A percentile compares a stretch with the other conserved stretches of the same genome.
These are phyloP conservation scores for Xylaria sp. DNA, from an alignment of 2,329 filamentous ascomycete genomes.

Conservation along the genomic window DNA sequence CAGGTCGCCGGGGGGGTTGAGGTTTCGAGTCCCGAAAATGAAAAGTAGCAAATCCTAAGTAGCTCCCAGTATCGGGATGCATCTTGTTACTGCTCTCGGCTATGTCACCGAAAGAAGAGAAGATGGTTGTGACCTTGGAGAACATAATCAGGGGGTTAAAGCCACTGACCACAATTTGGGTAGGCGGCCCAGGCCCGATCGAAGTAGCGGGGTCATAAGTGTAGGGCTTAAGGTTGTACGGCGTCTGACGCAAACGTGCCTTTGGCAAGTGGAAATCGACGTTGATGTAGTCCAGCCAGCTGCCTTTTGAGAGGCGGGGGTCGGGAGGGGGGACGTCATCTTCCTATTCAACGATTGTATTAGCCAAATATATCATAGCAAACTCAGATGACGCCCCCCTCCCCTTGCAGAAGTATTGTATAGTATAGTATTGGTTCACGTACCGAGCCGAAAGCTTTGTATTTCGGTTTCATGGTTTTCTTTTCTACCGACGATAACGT, in stretches of 20 bases:
- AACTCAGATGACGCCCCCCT: constrained; percentile 71
- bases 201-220: constrained; percentile 84
- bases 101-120: constrained; percentile 86
- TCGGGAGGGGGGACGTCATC: constrained; percentile 84
- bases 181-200: constrained; percentile 87
- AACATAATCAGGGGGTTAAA: constrained; percentile 91
- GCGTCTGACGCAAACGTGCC: constrained; percentile 75
- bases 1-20: constrained; percentile 58
- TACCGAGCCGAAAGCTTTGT: constrained; percentile 74
- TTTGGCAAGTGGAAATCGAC: constrained; percentile 77
- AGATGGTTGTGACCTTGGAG: constrained; percentile 78
- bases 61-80: constrained; percentile 92
- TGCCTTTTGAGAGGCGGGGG: constrained; percentile 80
- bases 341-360: constrained; percentile 76
- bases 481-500: constrained; percentile 63
- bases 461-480: constrained; percentile 69
- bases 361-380: constrained; percentile 66
- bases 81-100: constrained; percentile 93
- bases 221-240: constrained; percentile 85
- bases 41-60: constrained; percentile 92
- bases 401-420: constrained; percentile 56
- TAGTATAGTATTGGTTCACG: constrained; percentile 58
- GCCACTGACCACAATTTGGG: constrained; percentile 92
- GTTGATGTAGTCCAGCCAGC: constrained; percentile 73
- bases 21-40: constrained; percentile 81